phyloP scores from a whole-genome alignment of 371 early-diverging fungal genomes.

The Syncephalastrum racemosum region DNA sequence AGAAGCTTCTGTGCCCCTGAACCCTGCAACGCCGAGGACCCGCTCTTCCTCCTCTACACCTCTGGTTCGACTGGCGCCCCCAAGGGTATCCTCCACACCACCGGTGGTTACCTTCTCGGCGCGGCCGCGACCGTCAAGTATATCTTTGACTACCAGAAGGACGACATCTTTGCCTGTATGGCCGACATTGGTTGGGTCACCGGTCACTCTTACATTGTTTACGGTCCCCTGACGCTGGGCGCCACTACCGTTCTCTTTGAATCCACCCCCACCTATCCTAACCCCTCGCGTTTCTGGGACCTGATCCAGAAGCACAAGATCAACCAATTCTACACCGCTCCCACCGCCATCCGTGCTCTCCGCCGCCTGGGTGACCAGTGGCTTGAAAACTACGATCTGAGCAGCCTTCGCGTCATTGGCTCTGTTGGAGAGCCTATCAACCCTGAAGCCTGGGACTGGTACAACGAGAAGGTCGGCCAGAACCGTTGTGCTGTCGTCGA shows the following conservation, averaged over 20 bases:
- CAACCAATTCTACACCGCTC: conserved; percentile 99
- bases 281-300: conserved; percentile 83
- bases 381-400: conserved; percentile 76
- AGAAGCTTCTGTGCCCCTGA: conserved; percentile 82
- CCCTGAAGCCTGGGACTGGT: conserved; percentile 98
- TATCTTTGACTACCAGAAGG: conserved; percentile 81
- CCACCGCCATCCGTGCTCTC: conserved; percentile 96
- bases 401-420: conserved; percentile 87
- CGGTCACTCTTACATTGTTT: conserved; percentile 90
- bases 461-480: conserved; percentile 86
- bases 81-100: conserved; percentile 92
- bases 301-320: conserved; percentile 86
- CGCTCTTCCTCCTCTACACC: conserved; percentile 97
- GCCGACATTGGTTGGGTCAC: conserved; percentile 87
- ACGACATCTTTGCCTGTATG: conserved; percentile 83
- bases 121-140: conserved; percentile 89
- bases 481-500: conserved; percentile 94
- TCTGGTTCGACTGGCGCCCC: conserved; percentile 97
- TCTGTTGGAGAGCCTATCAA: conserved; percentile 99
- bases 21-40: conserved; percentile 89
- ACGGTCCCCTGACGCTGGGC: conserved; percentile 93
- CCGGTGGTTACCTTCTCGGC: conserved; percentile 96
- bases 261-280: conserved; percentile 87
- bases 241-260: conserved; percentile 94
- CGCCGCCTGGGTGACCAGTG: conserved; percentile 83